Percentiles rank a stretch among this genome's conserved stretches.
Evolutionary conservation across 345 rosid species (phyloP).

Genomic region (Pistacia integerrima): DNA sequence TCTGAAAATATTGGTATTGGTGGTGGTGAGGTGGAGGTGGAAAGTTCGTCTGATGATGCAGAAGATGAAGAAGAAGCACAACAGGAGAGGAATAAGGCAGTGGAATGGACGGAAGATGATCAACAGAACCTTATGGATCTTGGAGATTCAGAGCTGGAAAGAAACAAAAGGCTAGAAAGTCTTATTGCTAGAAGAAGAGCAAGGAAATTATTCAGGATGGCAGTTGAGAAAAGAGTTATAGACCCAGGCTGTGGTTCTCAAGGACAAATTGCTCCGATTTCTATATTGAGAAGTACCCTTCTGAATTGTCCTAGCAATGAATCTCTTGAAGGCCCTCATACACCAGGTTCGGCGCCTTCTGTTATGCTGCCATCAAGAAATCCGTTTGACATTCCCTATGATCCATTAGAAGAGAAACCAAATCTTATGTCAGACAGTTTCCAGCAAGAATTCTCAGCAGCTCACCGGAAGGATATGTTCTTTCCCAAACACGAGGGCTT

Average conservation of each 20-base stretch:
- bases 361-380: constrained; percentile 57
- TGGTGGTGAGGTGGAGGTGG: constrained; percentile 38
- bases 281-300: constrained; percentile 39
- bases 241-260: constrained; percentile 32
- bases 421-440: constrained; percentile 64
- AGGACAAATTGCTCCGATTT: constrained; percentile 45
- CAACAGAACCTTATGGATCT: constrained; percentile 87
- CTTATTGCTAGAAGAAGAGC: constrained; percentile 70
- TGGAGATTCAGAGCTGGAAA: constrained; percentile 79
- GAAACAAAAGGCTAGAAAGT: constrained; percentile 78
- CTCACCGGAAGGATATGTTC: constrained; percentile 54
- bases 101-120: constrained; percentile 81
- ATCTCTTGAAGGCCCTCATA: constrained; percentile 28
- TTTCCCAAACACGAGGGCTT: constrained; percentile 86
- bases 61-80: constrained; percentile 44
- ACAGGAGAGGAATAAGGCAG: constrained; percentile 39
- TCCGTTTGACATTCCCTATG: constrained; percentile 90
- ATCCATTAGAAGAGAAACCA: constrained; percentile 78
- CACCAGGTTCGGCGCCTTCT: constrained; percentile 93
- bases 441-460: constrained; percentile 56
- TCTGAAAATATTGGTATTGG: constrained; percentile 20
- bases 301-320: constrained; percentile 33
- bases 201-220: constrained; percentile 49
- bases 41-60: constrained; percentile 44
- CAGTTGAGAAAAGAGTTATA: constrained; percentile 43